Percentiles rank a stretch among this genome's conserved stretches.
Evolutionary conservation across 2,329 filamentous ascomycete species (phyloP).

Genomic region (Neonectria ditissima): DNA sequence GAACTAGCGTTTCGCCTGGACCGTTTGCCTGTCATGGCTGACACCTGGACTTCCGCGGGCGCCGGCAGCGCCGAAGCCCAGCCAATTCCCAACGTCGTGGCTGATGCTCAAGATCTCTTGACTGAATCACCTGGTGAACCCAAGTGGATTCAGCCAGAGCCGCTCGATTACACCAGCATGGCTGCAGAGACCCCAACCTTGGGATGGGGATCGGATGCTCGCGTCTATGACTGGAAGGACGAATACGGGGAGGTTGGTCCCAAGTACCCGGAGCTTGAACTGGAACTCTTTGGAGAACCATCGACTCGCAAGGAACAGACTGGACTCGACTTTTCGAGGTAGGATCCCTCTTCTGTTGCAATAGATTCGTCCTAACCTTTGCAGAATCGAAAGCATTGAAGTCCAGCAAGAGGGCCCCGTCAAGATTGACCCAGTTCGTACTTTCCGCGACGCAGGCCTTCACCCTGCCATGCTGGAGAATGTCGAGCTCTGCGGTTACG

Average conservation of each 20-base stretch:
- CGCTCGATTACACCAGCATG: constrained; percentile 61
- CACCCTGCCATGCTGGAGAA: constrained; percentile 88
- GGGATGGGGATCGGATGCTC: constrained; percentile 67
- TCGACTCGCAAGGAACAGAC: constrained; percentile 59
- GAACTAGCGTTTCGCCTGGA: not conserved
- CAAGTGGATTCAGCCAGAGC: constrained; percentile 60
- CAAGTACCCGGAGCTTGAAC: constrained; percentile 75
- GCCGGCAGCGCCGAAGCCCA: constrained; percentile 21
- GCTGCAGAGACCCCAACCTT: constrained; percentile 29
- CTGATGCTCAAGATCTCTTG: not conserved
- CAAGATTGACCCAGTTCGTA: constrained; percentile 63
- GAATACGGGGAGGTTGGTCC: constrained; percentile 90
- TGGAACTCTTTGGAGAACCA: constrained; percentile 76
- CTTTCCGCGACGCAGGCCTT: constrained; percentile 81
- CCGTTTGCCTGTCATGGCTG: constrained; percentile 17
- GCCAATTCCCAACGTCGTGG: not conserved
- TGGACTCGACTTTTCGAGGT: constrained; percentile 75
- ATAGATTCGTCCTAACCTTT: constrained; percentile 40
- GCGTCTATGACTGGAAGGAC: constrained; percentile 84
- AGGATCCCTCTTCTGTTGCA: constrained; percentile 47
- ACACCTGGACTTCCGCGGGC: constrained; percentile 26
- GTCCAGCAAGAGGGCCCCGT: constrained; percentile 68
- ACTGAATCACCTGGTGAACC: not conserved
- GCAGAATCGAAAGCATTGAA: constrained; percentile 65
- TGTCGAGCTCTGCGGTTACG: constrained; percentile 77